Evolutionary conservation across 352 stramenopile species (phyloP), one percentile per base, ranked within the genome.

Genomic region (Phytophthora sansomeana): DNA sequence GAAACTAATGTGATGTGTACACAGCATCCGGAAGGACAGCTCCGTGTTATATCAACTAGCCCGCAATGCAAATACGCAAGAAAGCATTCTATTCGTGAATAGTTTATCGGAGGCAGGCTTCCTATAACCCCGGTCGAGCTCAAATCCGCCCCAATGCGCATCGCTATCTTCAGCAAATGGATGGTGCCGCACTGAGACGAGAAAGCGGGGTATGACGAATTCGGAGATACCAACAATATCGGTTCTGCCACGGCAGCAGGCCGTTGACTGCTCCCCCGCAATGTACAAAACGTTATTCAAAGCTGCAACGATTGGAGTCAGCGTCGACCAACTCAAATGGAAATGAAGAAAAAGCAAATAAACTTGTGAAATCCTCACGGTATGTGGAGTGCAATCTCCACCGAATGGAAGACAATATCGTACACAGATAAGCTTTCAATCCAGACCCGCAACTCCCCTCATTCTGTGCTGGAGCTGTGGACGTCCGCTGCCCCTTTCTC

Each of bases 61-160:
- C 19, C 88, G 87, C 43, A 93, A 95, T 35, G 89, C 89, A 48
- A 96, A 96, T 60, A 93, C 83, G 19, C 85, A 96, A 58, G 89
- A 96, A 66, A 94, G 87, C 46, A 92, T 95, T 67, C 65, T 94
- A 72, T 95, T 95, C 69, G 89, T 96, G 41, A 96, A 96, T 60
- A 95, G 85, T 70, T 63, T 96, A 66, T 94, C 89, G 29, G 89
- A 96, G 63, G 89, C 89, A 30, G 89, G 89, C 21, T 96, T 96
- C 46, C 72, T 96, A 36, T 96, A 46, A 72, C 4, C n/a, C 21
- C 35, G 30, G 19, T 42, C 24, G 36, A 46, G 47, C 44, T 48
- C 36, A 35, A 47, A 4, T 29, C 48, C 30, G 28, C 38, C 30
- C 29, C 33, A 29, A 49, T 29, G 33, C 28, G 24, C 29, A 51